phyloP scores from a whole-genome alignment of 1,139 yeast species.

The Yamadazyma pseudoaaseri region DNA sequence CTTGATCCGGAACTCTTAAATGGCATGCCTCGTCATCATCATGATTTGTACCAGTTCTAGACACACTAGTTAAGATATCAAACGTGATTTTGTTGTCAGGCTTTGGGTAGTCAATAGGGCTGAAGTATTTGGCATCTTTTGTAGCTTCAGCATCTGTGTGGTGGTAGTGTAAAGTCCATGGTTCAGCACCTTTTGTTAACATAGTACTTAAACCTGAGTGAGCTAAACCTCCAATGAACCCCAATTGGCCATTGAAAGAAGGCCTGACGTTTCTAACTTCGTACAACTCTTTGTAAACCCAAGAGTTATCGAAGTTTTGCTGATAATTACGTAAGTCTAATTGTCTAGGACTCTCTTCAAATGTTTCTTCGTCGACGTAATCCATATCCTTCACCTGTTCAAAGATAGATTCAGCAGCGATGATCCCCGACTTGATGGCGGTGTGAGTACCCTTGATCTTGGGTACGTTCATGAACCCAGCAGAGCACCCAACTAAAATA shows the following conservation, averaged over 20 bases:
- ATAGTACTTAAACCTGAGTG: slow-evolving; percentile 86
- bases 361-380: slow-evolving; percentile 49
- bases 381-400: slow-evolving; percentile 50
- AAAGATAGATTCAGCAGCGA: slow-evolving; percentile 86
- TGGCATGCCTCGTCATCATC: slow-evolving; percentile 94
- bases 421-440: slow-evolving; percentile 91
- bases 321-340: slow-evolving; percentile 61
- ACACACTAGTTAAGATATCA: slow-evolving; percentile 87
- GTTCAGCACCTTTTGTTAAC: slow-evolving; percentile 72
- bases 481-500: slow-evolving; percentile 87
- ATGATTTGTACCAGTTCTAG: slow-evolving; percentile 94
- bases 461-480: slow-evolving; percentile 96
- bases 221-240: slow-evolving; percentile 74
- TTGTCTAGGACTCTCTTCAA: slow-evolving; percentile 37
- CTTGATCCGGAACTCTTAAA: slow-evolving; percentile 74
- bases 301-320: slow-evolving; percentile 63
- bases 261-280: slow-evolving; percentile 91
- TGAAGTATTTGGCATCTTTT: slow-evolving; percentile 58
- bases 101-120: slow-evolving; percentile 84
- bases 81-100: slow-evolving; percentile 91
- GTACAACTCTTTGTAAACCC: slow-evolving; percentile 81
- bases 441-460: slow-evolving; percentile 98
- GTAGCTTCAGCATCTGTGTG: slow-evolving; percentile 74
- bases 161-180: slow-evolving; percentile 81
- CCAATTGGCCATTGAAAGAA: slow-evolving; percentile 72